These are phyloP conservation scores for Arachnomyces sp. DNA, from an alignment of 2,329 filamentous ascomycete species.

Conservation along the genomic window DNA sequence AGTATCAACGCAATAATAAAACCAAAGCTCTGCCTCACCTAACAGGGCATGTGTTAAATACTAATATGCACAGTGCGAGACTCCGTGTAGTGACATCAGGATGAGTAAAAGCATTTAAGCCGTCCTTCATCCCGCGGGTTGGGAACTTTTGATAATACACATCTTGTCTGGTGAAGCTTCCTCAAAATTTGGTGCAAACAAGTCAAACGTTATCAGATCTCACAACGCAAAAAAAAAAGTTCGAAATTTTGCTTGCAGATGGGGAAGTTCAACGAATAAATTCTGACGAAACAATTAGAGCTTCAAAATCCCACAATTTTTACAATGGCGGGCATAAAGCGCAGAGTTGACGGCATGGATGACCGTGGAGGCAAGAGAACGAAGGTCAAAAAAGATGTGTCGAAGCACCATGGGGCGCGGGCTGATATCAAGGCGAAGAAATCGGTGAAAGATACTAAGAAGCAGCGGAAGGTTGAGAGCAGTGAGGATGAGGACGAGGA, in stretches of 20 bases:
- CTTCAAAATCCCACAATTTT: conserved; percentile 3
- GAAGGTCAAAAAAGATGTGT: conserved; percentile 28
- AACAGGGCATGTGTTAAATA: too few species aligned
- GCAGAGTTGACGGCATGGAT: conserved; percentile 29
- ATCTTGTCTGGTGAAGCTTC: too few species aligned
- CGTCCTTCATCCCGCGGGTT: too few species aligned
- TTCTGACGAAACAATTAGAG: not conserved
- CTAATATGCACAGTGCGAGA: too few species aligned
- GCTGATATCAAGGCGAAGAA: conserved; percentile 23
- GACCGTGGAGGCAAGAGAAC: conserved; percentile 34
- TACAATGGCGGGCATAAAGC: conserved; percentile 35
- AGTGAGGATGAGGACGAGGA: conserved; percentile 46
- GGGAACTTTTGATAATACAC: too few species aligned
- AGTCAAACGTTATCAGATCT: too few species aligned
- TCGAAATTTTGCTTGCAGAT: not conserved
- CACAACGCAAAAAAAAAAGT: conserved; percentile 5
- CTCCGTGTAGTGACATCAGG: too few species aligned
- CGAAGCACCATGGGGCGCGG: conserved; percentile 11
- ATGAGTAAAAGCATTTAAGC: too few species aligned
- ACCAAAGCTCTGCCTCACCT: too few species aligned
- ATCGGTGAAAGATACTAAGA: conserved; percentile 27
- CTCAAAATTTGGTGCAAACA: too few species aligned
- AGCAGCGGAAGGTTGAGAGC: conserved; percentile 26
- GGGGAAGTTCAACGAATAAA: not conserved
- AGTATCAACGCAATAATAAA: too few species aligned